These are phyloP conservation scores for Castanospermum australe DNA, from an alignment of 306 rosid species.

Conservation along the genomic window DNA sequence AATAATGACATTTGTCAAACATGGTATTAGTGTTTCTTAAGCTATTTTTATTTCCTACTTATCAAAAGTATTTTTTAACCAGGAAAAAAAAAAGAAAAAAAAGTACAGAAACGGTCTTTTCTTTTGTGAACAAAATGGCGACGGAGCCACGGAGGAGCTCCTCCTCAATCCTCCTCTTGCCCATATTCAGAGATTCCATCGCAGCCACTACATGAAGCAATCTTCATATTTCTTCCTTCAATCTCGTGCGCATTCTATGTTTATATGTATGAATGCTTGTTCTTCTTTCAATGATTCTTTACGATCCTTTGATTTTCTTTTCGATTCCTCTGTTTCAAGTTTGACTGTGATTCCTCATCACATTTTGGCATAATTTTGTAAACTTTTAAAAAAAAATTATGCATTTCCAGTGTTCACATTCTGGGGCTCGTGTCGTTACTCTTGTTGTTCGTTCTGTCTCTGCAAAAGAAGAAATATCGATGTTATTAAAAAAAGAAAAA, in stretches of 20 bases:
- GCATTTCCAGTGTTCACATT: neutral
- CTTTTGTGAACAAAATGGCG: conserved; percentile 30
- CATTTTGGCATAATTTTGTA: neutral
- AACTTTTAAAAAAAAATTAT: neutral
- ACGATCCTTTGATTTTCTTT: neutral
- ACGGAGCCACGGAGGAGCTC: conserved; percentile 26
- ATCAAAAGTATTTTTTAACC: neutral
- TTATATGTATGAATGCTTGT: neutral
- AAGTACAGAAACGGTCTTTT: conserved; percentile 34
- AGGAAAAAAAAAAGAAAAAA: neutral
- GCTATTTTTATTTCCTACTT: neutral
- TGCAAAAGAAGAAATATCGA: neutral
- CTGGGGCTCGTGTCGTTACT: neutral
- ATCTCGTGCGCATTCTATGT: neutral
- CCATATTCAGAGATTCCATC: conserved; percentile 16
- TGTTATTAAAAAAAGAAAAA: neutral
- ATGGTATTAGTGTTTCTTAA: neutral
- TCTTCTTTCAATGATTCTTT: neutral
- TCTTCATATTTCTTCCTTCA: neutral
- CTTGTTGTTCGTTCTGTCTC: neutral
- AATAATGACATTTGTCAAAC: no score
- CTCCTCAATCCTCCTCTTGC: neutral
- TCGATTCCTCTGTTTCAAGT: neutral
- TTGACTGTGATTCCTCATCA: neutral
- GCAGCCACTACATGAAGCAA: neutral